Base-by-base conservation (phyloP, 176 grass and related monocot species). In the Lolium multiflorum region DNA sequence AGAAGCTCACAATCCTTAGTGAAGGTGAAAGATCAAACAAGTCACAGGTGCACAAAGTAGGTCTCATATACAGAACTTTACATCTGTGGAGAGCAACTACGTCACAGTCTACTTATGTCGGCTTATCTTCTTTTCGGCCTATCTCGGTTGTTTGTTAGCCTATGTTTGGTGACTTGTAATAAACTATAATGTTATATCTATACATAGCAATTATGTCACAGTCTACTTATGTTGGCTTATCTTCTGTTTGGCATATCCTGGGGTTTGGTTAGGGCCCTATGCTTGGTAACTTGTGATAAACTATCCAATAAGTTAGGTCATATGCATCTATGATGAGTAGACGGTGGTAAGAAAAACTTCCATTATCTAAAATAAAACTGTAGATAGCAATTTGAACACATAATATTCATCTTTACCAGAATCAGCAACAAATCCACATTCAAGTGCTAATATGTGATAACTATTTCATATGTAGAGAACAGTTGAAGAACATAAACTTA, bases 401-500 rank as follows among this genome's bases (percentile, higher is more conserved):
- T 2, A 73, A 58, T 52, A 4, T 10, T 80, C 20, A 75, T 51
- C 11, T 65, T 67, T 15, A 38, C 35, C 10, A 86, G 56, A 74
- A 71, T 43, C 58, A 25, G 46, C 28, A 74, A 35, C 31, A 81
- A 83, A 85, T 79, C 24, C 17, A 72, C 3, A 31, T 43, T 68
- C 41, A 66, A 37, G 63, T 70, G 41, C 20, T 44, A 68, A 63
- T 22, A 37, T 65, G 21, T 68, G 22, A 63, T 46, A 82, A 35
- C 21, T 76, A 70, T 82, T 67, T 74, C 20, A 71, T 55, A 61
- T 37, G 46, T 62, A 46, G 76, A 64, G 18, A 57, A 3, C 64
- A 84, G 41, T 81, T 52, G 31, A 61, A 88, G 41, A 79, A 74
- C 66, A 84, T 50, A 71, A 71, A 92, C 93, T 98, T 86, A 98